Conservation (phyloP, 352 stramenopile genomes). For the Phytophthora pistaciae region DNA sequence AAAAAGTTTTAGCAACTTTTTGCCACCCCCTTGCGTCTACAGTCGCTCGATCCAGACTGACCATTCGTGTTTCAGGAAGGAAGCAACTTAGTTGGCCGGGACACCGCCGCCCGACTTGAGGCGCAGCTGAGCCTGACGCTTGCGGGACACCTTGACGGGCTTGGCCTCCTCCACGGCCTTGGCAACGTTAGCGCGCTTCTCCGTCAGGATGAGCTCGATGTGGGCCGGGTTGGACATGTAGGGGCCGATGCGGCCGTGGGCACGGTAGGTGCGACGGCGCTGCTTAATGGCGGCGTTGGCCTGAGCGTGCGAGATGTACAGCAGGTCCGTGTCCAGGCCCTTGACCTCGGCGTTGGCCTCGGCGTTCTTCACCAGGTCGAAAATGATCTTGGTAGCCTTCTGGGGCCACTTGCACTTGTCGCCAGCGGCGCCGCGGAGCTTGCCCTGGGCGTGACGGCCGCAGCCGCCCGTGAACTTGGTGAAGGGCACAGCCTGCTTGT, state of each 20-base stretch:
- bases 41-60: constrained; percentile 43
- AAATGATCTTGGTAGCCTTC: constrained; percentile 98
- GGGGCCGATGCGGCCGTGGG: constrained; percentile 97
- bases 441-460: constrained; percentile 97
- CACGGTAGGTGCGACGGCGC: constrained; percentile 98
- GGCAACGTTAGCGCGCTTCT: constrained; percentile 95
- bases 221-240: constrained; percentile 99
- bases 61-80: constrained; percentile 38
- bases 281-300: constrained; percentile 98
- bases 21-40: constrained; percentile 51
- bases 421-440: constrained; percentile 94
- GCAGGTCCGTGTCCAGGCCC: constrained; percentile 96
- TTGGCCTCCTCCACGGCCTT: constrained; percentile 93
- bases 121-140: constrained; percentile 90
- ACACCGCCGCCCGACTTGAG: constrained; percentile 91
- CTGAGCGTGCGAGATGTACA: constrained; percentile 98
- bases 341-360: constrained; percentile 99
- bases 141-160: constrained; percentile 86
- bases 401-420: constrained; percentile 99
- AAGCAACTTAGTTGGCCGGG: constrained; percentile 78
- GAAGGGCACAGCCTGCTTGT: constrained; percentile 99
- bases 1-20: constrained; percentile 70
- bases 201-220: constrained; percentile 99
- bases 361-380: constrained; percentile 98
- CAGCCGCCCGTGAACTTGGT: constrained; percentile 99